A percentile compares a stretch with the other conserved stretches of the same genome.
phyloP scores from a whole-genome alignment of 2,329 filamentous ascomycete species.

The Botrytis hyacinthi region DNA sequence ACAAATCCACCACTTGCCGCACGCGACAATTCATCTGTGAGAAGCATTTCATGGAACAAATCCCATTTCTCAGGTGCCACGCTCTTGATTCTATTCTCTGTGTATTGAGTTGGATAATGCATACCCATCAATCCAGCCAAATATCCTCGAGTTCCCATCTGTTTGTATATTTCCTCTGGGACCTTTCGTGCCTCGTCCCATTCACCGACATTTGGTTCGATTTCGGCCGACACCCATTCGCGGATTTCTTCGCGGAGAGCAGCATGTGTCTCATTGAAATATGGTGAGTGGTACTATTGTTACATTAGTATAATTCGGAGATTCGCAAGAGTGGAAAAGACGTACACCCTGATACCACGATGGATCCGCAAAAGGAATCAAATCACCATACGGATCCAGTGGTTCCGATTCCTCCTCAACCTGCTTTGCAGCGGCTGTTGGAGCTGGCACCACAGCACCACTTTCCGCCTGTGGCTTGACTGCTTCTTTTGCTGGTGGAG shows the following conservation, averaged over 20 bases:
- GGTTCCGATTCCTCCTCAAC: slow-evolving; percentile 58
- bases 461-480: slow-evolving; percentile 59
- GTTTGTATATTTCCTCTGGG: slow-evolving; percentile 85
- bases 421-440: slow-evolving; percentile 40
- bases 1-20: slow-evolving; percentile 88
- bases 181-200: slow-evolving; percentile 97
- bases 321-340: slow-evolving; percentile 30
- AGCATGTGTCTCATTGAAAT: slow-evolving; percentile 92
- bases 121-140: slow-evolving; percentile 87
- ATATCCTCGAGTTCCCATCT: slow-evolving; percentile 91
- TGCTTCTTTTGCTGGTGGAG: slow-evolving; percentile 46
- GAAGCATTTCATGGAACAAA: slow-evolving; percentile 93
- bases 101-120: slow-evolving; percentile 75
- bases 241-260: slow-evolving; percentile 88
- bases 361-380: slow-evolving; percentile 90
- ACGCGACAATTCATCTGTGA: slow-evolving; percentile 93
- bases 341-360: slow-evolving; percentile 91
- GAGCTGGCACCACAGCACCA: slow-evolving; percentile 50
- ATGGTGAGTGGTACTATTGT: slow-evolving; percentile 86
- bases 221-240: slow-evolving; percentile 83
- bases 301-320: not conserved
- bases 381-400: slow-evolving; percentile 78
- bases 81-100: slow-evolving; percentile 67
- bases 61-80: slow-evolving; percentile 92
- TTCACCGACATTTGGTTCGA: slow-evolving; percentile 89